Evolutionary conservation across 1,139 yeast species (phyloP).

Genomic region (Citeromyces hawaiiensis): DNA sequence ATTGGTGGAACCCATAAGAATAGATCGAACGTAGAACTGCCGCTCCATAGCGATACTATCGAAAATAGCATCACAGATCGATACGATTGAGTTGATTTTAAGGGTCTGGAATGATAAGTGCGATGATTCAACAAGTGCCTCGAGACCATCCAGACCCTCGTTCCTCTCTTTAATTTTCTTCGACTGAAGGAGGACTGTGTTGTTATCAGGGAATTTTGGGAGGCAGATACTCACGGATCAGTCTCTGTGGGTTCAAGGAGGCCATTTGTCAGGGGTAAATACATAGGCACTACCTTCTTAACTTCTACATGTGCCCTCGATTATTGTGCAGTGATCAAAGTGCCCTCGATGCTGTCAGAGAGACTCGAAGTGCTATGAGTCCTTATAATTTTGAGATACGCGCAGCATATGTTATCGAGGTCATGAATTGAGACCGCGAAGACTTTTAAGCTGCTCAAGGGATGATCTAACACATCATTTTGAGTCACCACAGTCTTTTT

Average conservation of each 20-base stretch:
- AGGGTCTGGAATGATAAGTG: slow-evolving; percentile 1
- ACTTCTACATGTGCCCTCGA: background rate
- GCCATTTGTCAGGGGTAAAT: slow-evolving; percentile 1
- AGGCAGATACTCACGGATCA: slow-evolving; percentile 2
- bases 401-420: too few species aligned
- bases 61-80: slow-evolving; percentile 24
- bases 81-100: slow-evolving; percentile 11
- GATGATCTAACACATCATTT: too few species aligned
- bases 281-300: background rate
- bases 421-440: too few species aligned
- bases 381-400: too few species aligned
- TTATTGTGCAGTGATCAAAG: background rate
- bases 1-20: background rate
- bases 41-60: slow-evolving; percentile 28
- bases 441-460: too few species aligned
- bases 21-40: slow-evolving; percentile 11
- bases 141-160: slow-evolving; percentile 31
- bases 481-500: too few species aligned
- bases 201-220: slow-evolving; percentile 5
- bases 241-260: background rate
- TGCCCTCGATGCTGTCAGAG: too few species aligned
- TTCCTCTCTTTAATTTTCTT: slow-evolving; percentile 38
- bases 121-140: slow-evolving; percentile 11
- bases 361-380: too few species aligned
- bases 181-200: slow-evolving; percentile 22